Conservation (phyloP, 495 filamentous ascomycete species). For the Aeminium ludgeri region DNA sequence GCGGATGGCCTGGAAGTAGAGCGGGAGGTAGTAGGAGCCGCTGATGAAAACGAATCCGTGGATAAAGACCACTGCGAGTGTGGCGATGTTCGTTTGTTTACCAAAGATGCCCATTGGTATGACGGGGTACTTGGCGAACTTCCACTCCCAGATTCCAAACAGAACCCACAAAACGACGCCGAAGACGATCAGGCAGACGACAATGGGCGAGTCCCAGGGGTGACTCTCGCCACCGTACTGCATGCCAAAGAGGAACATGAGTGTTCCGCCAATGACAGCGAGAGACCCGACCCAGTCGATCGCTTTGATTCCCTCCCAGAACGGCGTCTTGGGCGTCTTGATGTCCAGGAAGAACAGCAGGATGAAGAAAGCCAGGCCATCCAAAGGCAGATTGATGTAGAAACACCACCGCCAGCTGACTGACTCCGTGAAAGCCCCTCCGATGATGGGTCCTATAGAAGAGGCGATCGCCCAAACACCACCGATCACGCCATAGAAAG, state of each 20-base stretch:
- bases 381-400: slow-evolving; percentile 44
- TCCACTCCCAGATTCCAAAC: slow-evolving; percentile 54
- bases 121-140: slow-evolving; percentile 57
- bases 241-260: slow-evolving; percentile 70
- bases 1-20: slow-evolving; percentile 47
- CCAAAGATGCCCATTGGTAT: slow-evolving; percentile 58
- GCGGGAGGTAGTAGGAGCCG: slow-evolving; percentile 49
- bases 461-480: slow-evolving; percentile 28
- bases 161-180: slow-evolving; percentile 43
- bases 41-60: slow-evolving; percentile 63
- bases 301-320: slow-evolving; percentile 50
- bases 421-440: slow-evolving; percentile 28
- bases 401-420: slow-evolving; percentile 34
- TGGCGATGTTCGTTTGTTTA: slow-evolving; percentile 39
- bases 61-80: slow-evolving; percentile 39
- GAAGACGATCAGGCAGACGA: slow-evolving; percentile 66
- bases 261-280: slow-evolving; percentile 53
- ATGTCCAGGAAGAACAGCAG: slow-evolving; percentile 57
- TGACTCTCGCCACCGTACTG: slow-evolving; percentile 60
- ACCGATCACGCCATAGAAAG: slow-evolving; percentile 28
- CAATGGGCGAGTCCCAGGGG: slow-evolving; percentile 58
- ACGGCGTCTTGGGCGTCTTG: slow-evolving; percentile 55
- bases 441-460: slow-evolving; percentile 26
- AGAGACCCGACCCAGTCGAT: slow-evolving; percentile 61
- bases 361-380: slow-evolving; percentile 48